Evolutionary conservation across 805 yeast species (phyloP), one percentile per base, ranked within the genome.

Genomic region (Ascoidea asiatica): DNA sequence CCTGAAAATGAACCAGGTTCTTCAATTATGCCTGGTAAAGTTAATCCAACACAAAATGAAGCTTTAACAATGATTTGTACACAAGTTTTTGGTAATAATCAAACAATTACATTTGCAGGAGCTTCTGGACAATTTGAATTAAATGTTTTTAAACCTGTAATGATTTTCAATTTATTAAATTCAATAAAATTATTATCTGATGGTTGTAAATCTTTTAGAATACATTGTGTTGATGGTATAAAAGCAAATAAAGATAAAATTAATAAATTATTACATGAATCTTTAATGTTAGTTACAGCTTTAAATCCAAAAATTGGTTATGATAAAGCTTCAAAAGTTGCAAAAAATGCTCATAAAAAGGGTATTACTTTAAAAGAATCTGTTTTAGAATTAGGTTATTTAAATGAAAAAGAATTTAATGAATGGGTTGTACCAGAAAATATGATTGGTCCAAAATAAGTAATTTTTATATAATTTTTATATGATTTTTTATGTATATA

Each of bases 1-100:
- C 98, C 98, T 51, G 97, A 90, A 72, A 92, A 92, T 67, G 98
- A 92, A 72, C 98, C 98, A 46, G 98, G 98, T 60, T 87, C 97
- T 48, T 88, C 97, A 22, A 92, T 92, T 66, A 92, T 92, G 98
- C 98, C 98, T 44, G 98, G 98, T 63, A 92, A 92, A 72, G 97
- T 92, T 51, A 92, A 92, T 76, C 98, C 98, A 53, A 92, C 98
- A 46, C 98, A 92, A 73, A 89, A 89, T 66, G 98, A 92, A 75
- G 98, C 98, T 45, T 70, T 92, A 63, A 92, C 97, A 52, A 94
- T 92, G 95, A 96, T 90, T 50, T 88, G 95, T 62, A 77, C 92
- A 51, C 98, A 92, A 73, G 97, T 92, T 21, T 87, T 92, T 62
- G 98, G 98, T 64, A 92, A 92, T 79, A 81, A 92, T 67, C 67